Evolutionary conservation across 306 rosid genomes (phyloP), one percentile per base, ranked within the genome.

Genomic region (Bauhinia variegata): DNA sequence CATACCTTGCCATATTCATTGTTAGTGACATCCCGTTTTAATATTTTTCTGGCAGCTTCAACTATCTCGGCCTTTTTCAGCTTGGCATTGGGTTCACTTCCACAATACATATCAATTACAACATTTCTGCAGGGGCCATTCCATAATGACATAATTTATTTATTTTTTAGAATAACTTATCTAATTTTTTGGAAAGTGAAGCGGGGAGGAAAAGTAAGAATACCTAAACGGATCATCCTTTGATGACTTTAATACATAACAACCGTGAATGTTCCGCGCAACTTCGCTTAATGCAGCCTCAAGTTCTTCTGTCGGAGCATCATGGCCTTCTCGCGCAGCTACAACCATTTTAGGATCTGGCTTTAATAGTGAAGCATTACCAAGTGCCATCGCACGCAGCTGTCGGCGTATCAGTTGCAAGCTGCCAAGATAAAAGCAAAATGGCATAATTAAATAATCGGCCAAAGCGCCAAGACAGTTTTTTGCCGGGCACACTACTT

Each of bases 191-290:
- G n/a, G n/a, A n/a, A n/a, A n/a, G n/a, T n/a, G n/a, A n/a, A n/a
- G n/a, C n/a, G n/a, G 8, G 48, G 39, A 39, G 18, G 46, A 32
- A 63, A 50, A 52, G 42, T 53, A 17, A 16, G 13, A 54, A 42
- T 57, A 92, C 98, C 98, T 89, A 60, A 93, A 82, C 44, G 84
- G 83, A 48, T 93, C 91, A 53, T 85, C 90, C 30, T 72, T 74
- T 2, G 95, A 86, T 47, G 95, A 86, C 71, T 83, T 85, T 64
- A 83, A 60, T 60, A 88, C 92, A 73, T 86, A 93, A 31, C 39
- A 68, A 68, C 96, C 97, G 69, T 85, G 80, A 67, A 93, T 83
- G 56, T 85, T 80, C 4, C 68, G 74, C 13, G 95, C 95, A 82
- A 88, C 84, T 76, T 88, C 85, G 47, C 73, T 62, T 68, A 91